These are phyloP conservation scores for Silene conica DNA, from an alignment of 148 eudicot genomes.

Conservation along the genomic window DNA sequence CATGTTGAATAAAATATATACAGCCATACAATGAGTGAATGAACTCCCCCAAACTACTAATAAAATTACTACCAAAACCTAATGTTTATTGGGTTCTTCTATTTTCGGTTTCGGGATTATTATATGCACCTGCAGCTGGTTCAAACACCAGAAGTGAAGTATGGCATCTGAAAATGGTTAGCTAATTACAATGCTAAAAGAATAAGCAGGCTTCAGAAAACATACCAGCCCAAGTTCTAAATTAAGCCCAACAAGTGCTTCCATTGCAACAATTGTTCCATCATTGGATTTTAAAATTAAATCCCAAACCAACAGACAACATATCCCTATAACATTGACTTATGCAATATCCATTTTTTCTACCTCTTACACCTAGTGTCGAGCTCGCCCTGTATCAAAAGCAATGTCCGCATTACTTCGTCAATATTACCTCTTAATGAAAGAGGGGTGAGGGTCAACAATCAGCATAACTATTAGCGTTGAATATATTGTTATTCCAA, in stretches of 20 bases:
- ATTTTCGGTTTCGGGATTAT: no score
- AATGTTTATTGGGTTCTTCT: no score
- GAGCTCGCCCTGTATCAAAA: conserved; percentile 50
- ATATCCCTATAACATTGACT: not conserved
- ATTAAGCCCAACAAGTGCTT: conserved; percentile 80
- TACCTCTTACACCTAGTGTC: conserved; percentile 65
- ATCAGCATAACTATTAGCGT: not conserved
- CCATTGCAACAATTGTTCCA: conserved; percentile 74
- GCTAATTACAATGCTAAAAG: not conserved
- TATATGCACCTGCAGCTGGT: not conserved
- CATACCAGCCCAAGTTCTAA: conserved; percentile 68
- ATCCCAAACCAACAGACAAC: not conserved
- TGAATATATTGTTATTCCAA: not conserved
- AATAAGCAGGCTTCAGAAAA: conserved; percentile 2
- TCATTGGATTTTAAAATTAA: not conserved
- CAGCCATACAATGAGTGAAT: no score
- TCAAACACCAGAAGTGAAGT: not conserved
- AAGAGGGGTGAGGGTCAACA: not conserved
- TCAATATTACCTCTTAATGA: conserved; percentile 50
- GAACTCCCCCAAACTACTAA: no score
- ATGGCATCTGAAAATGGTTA: no score
- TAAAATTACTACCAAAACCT: no score
- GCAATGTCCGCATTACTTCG: conserved; percentile 68
- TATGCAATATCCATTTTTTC: not conserved
- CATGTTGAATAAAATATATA: no score